phyloP scores from a whole-genome alignment of 1,284 basidiomycete genomes.

The Pyrrhoderma noxium region DNA sequence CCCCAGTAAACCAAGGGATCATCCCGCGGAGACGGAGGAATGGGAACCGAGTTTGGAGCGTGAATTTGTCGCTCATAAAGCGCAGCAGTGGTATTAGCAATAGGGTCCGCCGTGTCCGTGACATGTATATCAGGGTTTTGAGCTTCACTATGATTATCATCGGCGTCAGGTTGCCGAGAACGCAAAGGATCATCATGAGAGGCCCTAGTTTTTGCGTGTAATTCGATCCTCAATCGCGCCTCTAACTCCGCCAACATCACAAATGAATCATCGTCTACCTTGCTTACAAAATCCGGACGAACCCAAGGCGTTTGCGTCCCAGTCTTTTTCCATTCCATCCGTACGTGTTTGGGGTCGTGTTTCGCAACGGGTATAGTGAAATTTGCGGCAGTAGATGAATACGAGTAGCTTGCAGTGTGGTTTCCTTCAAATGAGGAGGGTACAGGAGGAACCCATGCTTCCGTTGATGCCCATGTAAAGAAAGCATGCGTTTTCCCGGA shows the following conservation, averaged over 20 bases:
- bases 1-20: constrained; percentile 90
- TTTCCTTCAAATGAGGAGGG: constrained; percentile 39
- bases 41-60: not conserved
- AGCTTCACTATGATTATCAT: constrained; percentile 14
- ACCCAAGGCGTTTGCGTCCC: constrained; percentile 53
- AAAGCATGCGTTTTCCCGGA: constrained; percentile 79
- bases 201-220: constrained; percentile 33
- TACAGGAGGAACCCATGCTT: constrained; percentile 85
- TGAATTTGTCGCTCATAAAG: not conserved
- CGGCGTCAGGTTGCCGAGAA: not conserved
- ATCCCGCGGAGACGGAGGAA: constrained; percentile 24
- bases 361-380: constrained; percentile 48
- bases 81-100: constrained; percentile 2
- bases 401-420: constrained; percentile 43
- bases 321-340: constrained; percentile 38
- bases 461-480: constrained; percentile 84
- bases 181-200: not conserved
- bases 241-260: constrained; percentile 92
- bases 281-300: constrained; percentile 82
- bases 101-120: constrained; percentile 9
- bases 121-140: constrained; percentile 11
- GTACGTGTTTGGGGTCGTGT: constrained; percentile 57
- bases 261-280: constrained; percentile 92
- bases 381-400: constrained; percentile 46
- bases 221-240: constrained; percentile 69